Evolutionary conservation across 306 rosid genomes (phyloP).

Genomic region (Psophocarpus tetragonolobus): DNA sequence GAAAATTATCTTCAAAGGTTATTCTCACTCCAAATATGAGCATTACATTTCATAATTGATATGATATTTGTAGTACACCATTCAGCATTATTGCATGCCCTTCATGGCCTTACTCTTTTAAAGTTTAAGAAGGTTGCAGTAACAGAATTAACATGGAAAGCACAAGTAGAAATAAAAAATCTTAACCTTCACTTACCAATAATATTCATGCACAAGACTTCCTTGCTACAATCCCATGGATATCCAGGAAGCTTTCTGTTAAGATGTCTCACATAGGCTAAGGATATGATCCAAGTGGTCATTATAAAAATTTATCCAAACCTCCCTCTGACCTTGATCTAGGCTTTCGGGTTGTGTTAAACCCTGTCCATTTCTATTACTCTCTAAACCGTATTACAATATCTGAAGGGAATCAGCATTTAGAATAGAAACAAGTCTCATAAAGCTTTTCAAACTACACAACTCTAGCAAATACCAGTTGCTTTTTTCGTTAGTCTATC

Average conservation of each 20-base stretch:
- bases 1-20: conserved; percentile 99
- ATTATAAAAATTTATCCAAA: neutral
- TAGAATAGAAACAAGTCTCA: conserved; percentile 26
- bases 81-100: neutral
- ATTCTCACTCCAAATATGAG: conserved; percentile 33
- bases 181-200: conserved; percentile 4
- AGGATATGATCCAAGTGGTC: neutral
- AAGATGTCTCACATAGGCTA: neutral
- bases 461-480: conserved; percentile 9
- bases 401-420: conserved; percentile 17
- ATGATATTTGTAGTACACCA: conserved; percentile 13
- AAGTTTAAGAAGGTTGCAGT: conserved; percentile 7
- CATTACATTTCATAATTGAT: conserved; percentile 25
- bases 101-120: conserved; percentile 13
- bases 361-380: neutral
- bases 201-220: neutral
- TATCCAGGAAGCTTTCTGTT: neutral
- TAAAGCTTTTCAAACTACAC: conserved; percentile 25
- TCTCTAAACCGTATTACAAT: neutral
- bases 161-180: conserved; percentile 25
- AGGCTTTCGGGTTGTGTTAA: neutral
- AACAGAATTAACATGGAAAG: neutral
- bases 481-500: neutral
- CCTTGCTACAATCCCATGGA: conserved; percentile 4
- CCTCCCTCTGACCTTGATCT: neutral